phyloP scores from a whole-genome alignment of 148 eudicot species.

The Spergularia bocconei region DNA sequence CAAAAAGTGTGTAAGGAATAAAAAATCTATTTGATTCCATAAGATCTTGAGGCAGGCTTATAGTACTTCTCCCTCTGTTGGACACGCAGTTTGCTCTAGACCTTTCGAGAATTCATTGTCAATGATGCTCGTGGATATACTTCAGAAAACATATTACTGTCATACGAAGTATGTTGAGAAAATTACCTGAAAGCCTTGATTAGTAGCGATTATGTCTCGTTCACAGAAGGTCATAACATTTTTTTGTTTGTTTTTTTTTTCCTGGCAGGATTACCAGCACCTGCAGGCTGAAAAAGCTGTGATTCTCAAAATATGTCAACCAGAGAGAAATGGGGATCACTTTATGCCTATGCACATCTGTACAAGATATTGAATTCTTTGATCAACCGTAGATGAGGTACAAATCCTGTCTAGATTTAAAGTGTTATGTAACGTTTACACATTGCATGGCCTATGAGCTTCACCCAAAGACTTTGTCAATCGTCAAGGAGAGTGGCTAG shows the following conservation, averaged over 20 bases:
- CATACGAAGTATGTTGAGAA: neutral
- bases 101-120: neutral
- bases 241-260: neutral
- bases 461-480: slow-evolving; percentile 1
- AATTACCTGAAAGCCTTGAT: neutral
- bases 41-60: slow-evolving; percentile 15
- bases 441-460: neutral
- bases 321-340: neutral
- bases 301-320: neutral
- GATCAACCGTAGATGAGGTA: slow-evolving; percentile 14
- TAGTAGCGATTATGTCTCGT: neutral
- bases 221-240: neutral
- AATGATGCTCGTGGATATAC: neutral
- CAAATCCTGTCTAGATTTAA: slow-evolving; percentile 21
- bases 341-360: slow-evolving; percentile 7
- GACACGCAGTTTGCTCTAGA: slow-evolving; percentile 11
- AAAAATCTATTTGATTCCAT: slow-evolving; percentile 6
- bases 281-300: neutral
- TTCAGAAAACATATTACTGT: neutral
- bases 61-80: neutral
- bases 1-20: slow-evolving; percentile 16
- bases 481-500: neutral
- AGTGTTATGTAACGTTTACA: neutral
- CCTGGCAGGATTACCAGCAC: neutral
- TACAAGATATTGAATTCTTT: neutral